These are phyloP conservation scores for Botryotinia calthae DNA, from an alignment of 2,329 filamentous ascomycete genomes.

Conservation along the genomic window DNA sequence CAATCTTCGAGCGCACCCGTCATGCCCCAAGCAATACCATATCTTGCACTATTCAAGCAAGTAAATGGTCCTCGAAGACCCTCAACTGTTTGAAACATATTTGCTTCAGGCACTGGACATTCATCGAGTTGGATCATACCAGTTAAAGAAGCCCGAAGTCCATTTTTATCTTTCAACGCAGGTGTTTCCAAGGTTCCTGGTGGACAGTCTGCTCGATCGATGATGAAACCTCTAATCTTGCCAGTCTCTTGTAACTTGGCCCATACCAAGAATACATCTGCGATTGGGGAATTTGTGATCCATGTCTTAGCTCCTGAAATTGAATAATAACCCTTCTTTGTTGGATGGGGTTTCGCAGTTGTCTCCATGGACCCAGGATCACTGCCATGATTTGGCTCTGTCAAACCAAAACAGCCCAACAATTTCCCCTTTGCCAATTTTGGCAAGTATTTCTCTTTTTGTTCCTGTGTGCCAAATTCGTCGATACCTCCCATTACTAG, in stretches of 20 bases:
- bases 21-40: conserved; percentile 90
- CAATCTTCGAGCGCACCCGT: conserved; percentile 95
- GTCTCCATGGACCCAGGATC: conserved; percentile 92
- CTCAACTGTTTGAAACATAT: conserved; percentile 91
- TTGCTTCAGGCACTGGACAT: conserved; percentile 81
- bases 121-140: conserved; percentile 97
- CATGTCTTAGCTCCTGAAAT: conserved; percentile 86
- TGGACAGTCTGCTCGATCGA: conserved; percentile 82
- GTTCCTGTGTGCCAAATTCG: conserved; percentile 81
- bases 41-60: conserved; percentile 89
- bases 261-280: conserved; percentile 85
- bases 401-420: conserved; percentile 83
- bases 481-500: conserved; percentile 91
- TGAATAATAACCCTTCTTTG: conserved; percentile 76
- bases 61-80: conserved; percentile 86
- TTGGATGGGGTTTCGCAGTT: conserved; percentile 77
- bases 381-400: conserved; percentile 89
- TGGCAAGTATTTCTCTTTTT: conserved; percentile 81
- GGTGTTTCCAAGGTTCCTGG: conserved; percentile 89
- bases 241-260: conserved; percentile 87
- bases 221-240: conserved; percentile 89
- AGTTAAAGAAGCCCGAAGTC: conserved; percentile 86
- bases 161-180: conserved; percentile 91
- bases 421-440: conserved; percentile 78
- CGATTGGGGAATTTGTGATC: conserved; percentile 93